Evolutionary conservation across 2,329 filamentous ascomycete genomes (phyloP), one percentile per base, ranked within the genome.

Genomic region (Monilinia fructigena): DNA sequence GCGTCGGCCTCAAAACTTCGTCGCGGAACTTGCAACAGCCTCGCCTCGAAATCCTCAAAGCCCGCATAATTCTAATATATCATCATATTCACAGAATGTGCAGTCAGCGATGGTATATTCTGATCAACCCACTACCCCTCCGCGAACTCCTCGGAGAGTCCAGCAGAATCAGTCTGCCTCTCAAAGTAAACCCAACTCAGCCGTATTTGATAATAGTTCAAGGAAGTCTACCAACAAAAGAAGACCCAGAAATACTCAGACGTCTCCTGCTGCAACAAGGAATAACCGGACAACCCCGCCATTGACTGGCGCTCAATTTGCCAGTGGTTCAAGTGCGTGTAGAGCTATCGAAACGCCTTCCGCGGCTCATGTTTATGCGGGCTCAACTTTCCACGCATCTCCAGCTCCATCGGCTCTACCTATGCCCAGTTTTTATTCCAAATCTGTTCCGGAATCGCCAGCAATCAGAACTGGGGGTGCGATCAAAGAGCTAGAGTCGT

Each of bases 331-430:
- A 53, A 69, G 66, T 74, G 78, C 82, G 52, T 77, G 78, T 52
- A 78, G 77, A 52, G 80, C 80, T 61, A 73, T 76, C 52, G 76
- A 77, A 55, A 78, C 75, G 18, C 82, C 82, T 28, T 80, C 82
- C 26, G 65, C 68, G 47, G 62, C 72, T 26, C 58, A 60, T 45
- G 73, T 72, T 14, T 99, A 97, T 79, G 95, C 95, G 50, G 95
- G 94, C 18, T 90, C 94, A 45, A 96, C 93, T 6, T 99, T 98
- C 77, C 93, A 97, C 78, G 91, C 93, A 52, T 98, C 95, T 11
- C 95, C 95, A 26, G 94, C 93, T 1, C 90, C 95, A 0, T 96
- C 93, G 11, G 88, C 92, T 31, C 82, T 99, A 42, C 95, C 95
- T 0, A 90, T 97, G 67, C 95, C 95, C 14, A 96, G 90, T 74